Percentiles rank a stretch among this genome's conserved stretches.
phyloP scores from a whole-genome alignment of 2,329 filamentous ascomycete genomes.

The Leptographium procerum region DNA sequence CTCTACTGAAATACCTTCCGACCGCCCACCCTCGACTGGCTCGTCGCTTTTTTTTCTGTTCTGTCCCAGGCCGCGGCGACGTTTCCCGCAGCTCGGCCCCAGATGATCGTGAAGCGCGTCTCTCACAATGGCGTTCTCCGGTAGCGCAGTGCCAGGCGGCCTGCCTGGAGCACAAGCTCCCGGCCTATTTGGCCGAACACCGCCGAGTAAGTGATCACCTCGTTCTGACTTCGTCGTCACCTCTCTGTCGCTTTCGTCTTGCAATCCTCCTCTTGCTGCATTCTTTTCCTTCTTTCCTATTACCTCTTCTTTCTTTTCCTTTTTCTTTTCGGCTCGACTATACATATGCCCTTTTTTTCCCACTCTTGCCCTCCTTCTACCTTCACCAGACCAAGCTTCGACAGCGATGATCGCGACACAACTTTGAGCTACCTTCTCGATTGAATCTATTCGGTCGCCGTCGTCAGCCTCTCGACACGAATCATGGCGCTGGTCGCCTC shows the following conservation, averaged over 20 bases:
- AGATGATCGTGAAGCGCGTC: slow-evolving; percentile 8
- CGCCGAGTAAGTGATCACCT: not conserved
- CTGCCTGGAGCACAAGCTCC: not conserved
- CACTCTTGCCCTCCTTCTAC: not conserved
- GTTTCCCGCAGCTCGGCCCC: not conserved
- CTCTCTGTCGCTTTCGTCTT: not conserved
- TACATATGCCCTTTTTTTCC: too few relatives aligned
- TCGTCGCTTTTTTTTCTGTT: not conserved
- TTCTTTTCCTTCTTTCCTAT: not conserved
- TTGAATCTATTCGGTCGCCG: not conserved
- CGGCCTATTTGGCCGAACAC: not conserved
- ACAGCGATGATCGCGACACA: not conserved
- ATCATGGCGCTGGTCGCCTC: not conserved
- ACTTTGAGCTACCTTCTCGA: not conserved
- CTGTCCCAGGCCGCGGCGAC: not conserved
- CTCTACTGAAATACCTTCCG: not conserved
- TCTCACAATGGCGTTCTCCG: slow-evolving; percentile 5
- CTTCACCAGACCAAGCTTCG: not conserved
- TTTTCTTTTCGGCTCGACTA: not conserved
- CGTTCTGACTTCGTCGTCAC: not conserved
- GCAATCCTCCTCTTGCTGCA: not conserved
- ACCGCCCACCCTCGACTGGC: too few relatives aligned
- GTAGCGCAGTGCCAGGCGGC: slow-evolving; percentile 5
- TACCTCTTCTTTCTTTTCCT: not conserved
- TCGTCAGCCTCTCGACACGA: not conserved